phyloP scores from a whole-genome alignment of 2,329 filamentous ascomycete species.

The Anthostomella pinea region DNA sequence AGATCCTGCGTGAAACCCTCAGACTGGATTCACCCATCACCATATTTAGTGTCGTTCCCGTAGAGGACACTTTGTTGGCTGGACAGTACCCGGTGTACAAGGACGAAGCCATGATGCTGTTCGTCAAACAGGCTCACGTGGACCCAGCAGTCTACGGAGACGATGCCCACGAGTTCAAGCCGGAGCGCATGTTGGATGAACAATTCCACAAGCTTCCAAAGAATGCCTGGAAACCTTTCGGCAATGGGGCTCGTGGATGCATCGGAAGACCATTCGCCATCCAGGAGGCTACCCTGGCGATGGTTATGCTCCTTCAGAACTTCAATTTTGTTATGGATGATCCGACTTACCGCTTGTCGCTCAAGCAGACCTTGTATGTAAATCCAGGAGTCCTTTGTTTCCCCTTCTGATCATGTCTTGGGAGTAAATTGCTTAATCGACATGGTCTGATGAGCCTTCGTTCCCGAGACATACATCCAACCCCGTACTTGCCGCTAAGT shows the following conservation, averaged over 20 bases:
- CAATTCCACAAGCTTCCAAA: constrained; percentile 63
- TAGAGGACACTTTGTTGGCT: constrained; percentile 51
- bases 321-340: constrained; percentile 60
- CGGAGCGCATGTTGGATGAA: constrained; percentile 70
- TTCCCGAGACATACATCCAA: too few species aligned
- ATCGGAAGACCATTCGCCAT: constrained; percentile 73
- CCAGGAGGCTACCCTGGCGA: constrained; percentile 65
- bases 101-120: constrained; percentile 45
- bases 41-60: constrained; percentile 51
- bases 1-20: constrained; percentile 62
- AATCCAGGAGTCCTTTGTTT: too few species aligned
- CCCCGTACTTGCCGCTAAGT: too few species aligned
- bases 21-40: constrained; percentile 61
- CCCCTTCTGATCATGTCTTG: too few species aligned
- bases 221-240: constrained; percentile 71
- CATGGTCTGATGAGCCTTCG: too few species aligned
- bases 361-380: constrained; percentile 46
- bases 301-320: constrained; percentile 57
- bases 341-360: constrained; percentile 46
- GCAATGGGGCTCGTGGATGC: constrained; percentile 67
- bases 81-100: constrained; percentile 60
- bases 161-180: constrained; percentile 63
- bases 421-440: too few species aligned
- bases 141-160: constrained; percentile 65
- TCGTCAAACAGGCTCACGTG: constrained; percentile 55